Base-by-base conservation (phyloP, 768 basidiomycete species). In the Harrya chromipes region DNA sequence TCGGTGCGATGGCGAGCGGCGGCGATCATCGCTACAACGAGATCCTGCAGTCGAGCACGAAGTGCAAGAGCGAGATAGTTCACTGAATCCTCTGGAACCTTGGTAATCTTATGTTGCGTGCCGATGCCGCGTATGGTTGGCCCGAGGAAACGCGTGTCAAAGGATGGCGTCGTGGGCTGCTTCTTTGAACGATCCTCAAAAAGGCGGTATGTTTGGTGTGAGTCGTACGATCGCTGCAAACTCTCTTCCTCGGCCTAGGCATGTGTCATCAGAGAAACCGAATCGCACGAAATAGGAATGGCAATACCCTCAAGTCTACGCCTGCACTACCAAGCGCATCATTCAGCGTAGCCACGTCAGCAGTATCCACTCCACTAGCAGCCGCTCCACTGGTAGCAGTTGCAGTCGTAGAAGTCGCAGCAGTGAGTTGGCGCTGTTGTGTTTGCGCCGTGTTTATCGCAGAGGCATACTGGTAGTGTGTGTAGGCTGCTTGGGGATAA, bases 311-410 rank as follows among this genome's bases (percentile, higher is more conserved):
- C n/a, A 93, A 70, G 70, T 93, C 90, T 7, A 93, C 89, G 11
- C 90, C 90, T 7, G 89, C 90, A 61, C 88, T 90, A 5, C 89
- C 90, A 2, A 93, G 70, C 4, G 89, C 90, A 57, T 93, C 90
- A 48, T 90, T 91, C 37, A 93, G 61, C 7, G 85, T 87, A 11
- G 88, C 81, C 29, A 91, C 79, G 59, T 91, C 89, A 4, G 83
- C 69, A 3, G 81, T 82, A 56, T 87, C 86, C 49, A 82, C 72
- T 1, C 69, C 70, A 38, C 65, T 66, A 34, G 54, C 69, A 12
- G 57, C 50, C 2, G 65, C 45, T n/a, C 58, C 54, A 6, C 61
- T 35, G 13, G 66, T 45, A 13, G 55, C 45, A 4, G 65, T 45
- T 0, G 57, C 3, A 1, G 35, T 52, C 17, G 65, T 53, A 1